These are phyloP conservation scores for Chlorophyllum brunneum DNA, from an alignment of 768 basidiomycete species.

Conservation along the genomic window DNA sequence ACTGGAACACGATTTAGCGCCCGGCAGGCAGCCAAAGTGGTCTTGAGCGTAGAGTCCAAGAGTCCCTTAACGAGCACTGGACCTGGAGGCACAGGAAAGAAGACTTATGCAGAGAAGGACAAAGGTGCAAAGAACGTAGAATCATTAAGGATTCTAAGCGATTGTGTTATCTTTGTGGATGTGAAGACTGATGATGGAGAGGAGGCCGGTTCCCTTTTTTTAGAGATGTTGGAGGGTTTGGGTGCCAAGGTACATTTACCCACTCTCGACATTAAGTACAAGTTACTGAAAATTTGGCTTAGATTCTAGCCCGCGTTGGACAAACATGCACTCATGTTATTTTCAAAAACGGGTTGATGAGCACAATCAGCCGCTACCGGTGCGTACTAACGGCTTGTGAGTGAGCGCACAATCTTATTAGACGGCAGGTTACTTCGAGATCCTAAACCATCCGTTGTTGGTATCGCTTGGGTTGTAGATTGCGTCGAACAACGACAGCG, in stretches of 20 bases:
- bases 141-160: conserved; percentile 55
- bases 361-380: conserved; percentile 73
- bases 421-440: conserved; percentile 53
- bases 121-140: conserved; percentile 20
- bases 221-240: conserved; percentile 74
- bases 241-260: conserved; percentile 68
- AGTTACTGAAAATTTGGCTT: neutral
- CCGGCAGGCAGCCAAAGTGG: conserved; percentile 25
- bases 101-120: conserved; percentile 16
- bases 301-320: conserved; percentile 65
- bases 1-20: conserved; percentile 27
- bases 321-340: conserved; percentile 81
- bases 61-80: conserved; percentile 11
- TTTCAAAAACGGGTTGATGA: conserved; percentile 76
- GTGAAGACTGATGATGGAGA: conserved; percentile 82
- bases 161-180: conserved; percentile 82
- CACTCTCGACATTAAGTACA: neutral
- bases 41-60: conserved; percentile 18
- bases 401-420: neutral
- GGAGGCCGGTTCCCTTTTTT: conserved; percentile 76
- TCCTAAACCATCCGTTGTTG: conserved; percentile 70
- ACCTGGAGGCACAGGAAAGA: conserved; percentile 15
- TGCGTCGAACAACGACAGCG: conserved; percentile 66
- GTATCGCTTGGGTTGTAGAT: conserved; percentile 87
- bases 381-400: conserved; percentile 24